Percentiles rank a stretch among this genome's conserved stretches.
phyloP scores from a whole-genome alignment of 352 stramenopile genomes.

The Phytophthora chlamydospora region DNA sequence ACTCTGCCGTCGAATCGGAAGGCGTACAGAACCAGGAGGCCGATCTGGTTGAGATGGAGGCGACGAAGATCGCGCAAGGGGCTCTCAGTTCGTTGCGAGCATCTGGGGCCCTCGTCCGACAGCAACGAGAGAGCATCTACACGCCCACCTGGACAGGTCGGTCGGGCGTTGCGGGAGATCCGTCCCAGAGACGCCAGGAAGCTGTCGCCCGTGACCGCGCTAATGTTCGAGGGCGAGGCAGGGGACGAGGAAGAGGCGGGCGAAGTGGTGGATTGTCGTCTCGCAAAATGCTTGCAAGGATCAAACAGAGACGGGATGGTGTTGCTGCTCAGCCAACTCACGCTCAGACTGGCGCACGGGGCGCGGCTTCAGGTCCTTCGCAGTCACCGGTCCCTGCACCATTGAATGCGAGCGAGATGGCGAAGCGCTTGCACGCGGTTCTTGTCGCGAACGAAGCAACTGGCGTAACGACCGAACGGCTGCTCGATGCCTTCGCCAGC shows the following conservation, averaged over 20 bases:
- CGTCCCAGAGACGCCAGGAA: conserved; percentile 48
- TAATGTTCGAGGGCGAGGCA: conserved; percentile 12
- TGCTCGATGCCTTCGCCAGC: conserved; percentile 88
- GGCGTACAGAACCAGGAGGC: conserved; percentile 89
- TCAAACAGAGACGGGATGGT: conserved; percentile 43
- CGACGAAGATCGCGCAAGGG: conserved; percentile 88
- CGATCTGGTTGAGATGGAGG: conserved; percentile 92
- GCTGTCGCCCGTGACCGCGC: conserved; percentile 10
- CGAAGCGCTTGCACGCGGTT: conserved; percentile 84
- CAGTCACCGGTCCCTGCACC: conserved; percentile 9
- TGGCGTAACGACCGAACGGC: conserved; percentile 88
- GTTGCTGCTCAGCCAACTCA: conserved; percentile 16
- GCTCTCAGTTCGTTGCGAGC: conserved; percentile 81
- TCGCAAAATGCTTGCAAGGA: conserved; percentile 71
- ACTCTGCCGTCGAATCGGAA: conserved; percentile 92
- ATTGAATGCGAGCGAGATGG: conserved; percentile 61
- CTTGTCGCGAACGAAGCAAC: conserved; percentile 48
- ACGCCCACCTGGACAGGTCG: conserved; percentile 84
- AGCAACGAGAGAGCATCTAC: conserved; percentile 68
- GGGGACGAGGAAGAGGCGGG: conserved; percentile 15
- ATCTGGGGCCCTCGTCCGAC: conserved; percentile 74
- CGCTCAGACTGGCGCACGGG: background rate
- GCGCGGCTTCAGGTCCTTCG: background rate
- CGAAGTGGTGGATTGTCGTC: conserved; percentile 52
- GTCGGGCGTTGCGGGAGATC: conserved; percentile 71